Percentiles rank a stretch among this genome's conserved stretches.
Evolutionary conservation across 129 eudicot species (phyloP).

Genomic region (Cynara cardunculus): DNA sequence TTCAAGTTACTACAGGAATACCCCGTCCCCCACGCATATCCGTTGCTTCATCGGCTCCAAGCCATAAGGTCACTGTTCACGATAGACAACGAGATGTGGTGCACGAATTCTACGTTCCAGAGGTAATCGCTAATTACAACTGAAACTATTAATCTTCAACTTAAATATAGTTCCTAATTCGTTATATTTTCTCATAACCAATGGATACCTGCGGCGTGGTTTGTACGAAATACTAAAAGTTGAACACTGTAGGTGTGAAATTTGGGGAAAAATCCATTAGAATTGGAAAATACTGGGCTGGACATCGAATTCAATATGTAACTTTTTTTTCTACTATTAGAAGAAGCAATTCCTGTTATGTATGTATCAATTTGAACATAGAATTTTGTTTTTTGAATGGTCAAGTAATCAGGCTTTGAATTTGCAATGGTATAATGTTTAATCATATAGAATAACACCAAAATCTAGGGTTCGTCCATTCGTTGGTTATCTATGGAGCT

Average conservation of each 20-base stretch:
- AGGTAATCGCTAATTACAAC: conserved; percentile 37
- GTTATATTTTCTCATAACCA: background rate
- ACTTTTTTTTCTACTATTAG: background rate
- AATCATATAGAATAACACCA: background rate
- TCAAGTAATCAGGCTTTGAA: background rate
- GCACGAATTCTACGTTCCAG: conserved; percentile 89
- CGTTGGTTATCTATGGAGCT: background rate
- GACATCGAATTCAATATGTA: background rate
- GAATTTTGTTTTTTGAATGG: conserved; percentile 4
- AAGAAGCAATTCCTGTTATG: background rate
- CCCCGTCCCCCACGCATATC: conserved; percentile 27
- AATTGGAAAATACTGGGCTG: background rate
- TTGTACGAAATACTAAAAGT: background rate
- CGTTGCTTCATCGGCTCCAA: conserved; percentile 45
- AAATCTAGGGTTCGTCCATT: conserved; percentile 6
- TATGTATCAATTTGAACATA: background rate
- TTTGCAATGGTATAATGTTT: background rate
- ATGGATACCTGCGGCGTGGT: background rate
- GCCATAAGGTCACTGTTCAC: conserved; percentile 85
- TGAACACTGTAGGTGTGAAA: background rate
- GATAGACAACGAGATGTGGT: conserved; percentile 75
- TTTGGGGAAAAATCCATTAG: background rate
- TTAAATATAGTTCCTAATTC: background rate
- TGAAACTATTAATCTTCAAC: background rate
- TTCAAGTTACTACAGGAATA: conserved; percentile 31